These are phyloP conservation scores for Oryza punctata DNA, from an alignment of 176 grass and related monocot species.

Conservation along the genomic window DNA sequence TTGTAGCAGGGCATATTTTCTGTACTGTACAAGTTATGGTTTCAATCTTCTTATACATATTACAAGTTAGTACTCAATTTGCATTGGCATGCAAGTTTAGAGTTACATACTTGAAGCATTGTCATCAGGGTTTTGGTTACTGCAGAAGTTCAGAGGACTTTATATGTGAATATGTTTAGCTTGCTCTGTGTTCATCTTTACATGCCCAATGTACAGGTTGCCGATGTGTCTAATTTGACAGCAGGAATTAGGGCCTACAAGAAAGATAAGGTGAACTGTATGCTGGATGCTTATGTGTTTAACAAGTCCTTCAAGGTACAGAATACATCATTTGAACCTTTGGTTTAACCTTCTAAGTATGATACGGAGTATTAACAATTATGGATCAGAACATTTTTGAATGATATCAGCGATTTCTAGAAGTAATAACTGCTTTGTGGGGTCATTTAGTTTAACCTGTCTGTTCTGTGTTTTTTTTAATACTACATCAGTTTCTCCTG, in stretches of 20 bases:
- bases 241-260: neutral
- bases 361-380: neutral
- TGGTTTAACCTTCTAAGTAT: neutral
- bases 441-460: neutral
- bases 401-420: too few species aligned
- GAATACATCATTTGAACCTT: neutral
- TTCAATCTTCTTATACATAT: neutral
- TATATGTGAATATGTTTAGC: neutral
- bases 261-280: slow-evolving; percentile 2
- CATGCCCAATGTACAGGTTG: neutral
- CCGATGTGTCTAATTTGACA: neutral
- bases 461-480: neutral
- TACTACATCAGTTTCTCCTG: neutral
- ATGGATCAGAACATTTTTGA: neutral
- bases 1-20: neutral
- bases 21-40: neutral
- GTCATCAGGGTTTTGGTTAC: neutral
- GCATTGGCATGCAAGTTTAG: neutral
- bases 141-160: too few species aligned
- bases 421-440: neutral
- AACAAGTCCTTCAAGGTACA: neutral
- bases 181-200: neutral
- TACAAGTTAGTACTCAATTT: neutral
- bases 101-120: neutral
- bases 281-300: neutral